Base-by-base conservation (phyloP, 2,329 filamentous ascomycete genomes). In the Fusarium dlaminii region DNA sequence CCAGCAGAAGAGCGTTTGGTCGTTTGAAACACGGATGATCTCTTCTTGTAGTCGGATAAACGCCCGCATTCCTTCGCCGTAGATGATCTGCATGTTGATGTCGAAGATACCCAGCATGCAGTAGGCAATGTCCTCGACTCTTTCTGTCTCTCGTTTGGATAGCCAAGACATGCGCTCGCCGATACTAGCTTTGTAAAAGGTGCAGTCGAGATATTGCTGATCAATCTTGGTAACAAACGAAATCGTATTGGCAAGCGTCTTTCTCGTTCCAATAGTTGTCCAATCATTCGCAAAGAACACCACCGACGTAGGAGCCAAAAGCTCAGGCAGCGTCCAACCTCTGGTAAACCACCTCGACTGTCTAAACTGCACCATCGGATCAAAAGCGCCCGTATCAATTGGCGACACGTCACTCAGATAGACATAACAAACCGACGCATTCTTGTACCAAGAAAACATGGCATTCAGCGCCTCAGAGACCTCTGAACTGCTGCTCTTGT, bases 381-480 rank as follows among this genome's bases (percentile, higher is more conserved):
- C 67, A 8, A 70, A 70, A 4, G 67, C 67, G 3, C 52, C 55
- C 4, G 42, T 61, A 27, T 67, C 63, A 14, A 71, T 34, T 1
- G 68, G 67, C 0, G 37, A 9, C 0, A 71, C 68, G 40, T 71
- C 68, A 8, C 48, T 51, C 0, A 71, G 22, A 2, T 63, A 71
- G 0, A 58, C 68, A 20, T 71, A 71, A 2, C 68, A 71, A 18
- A 71, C 68, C 8, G 52, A 40, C 1, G 68, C 54, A 22, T 70
- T 71, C 11, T 67, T 71, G 22, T 71, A 71, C 68, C 68, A 71
- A 2, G 40, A 52, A 6, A 71, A 71, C 68, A 71, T 71, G 36
- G 68, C 55, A 27, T 70, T 70, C 7, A 70, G 22, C 0, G 66
- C 67, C 52, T 70, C 67, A 30, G 66, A 70, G 0, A 71, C 67